phyloP scores from a whole-genome alignment of 2,329 filamentous ascomycete species.

The Exophiala bonariae region DNA sequence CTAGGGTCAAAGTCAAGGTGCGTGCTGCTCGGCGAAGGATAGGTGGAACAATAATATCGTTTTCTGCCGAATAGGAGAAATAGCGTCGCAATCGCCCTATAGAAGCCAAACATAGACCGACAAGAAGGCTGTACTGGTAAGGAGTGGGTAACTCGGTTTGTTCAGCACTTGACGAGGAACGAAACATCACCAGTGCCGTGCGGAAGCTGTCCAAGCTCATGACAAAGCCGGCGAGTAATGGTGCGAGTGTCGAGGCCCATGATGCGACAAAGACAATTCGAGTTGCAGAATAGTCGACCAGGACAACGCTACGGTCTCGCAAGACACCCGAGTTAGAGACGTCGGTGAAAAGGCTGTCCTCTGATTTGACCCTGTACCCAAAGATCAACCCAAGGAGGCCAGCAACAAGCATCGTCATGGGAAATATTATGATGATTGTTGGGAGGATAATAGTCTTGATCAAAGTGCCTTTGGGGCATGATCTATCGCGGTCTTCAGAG shows the following conservation, averaged over 20 bases:
- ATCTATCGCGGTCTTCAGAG: slow-evolving; percentile 4
- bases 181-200: slow-evolving; percentile 15
- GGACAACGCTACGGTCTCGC: slow-evolving; percentile 17
- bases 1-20: slow-evolving; percentile 13
- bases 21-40: slow-evolving; percentile 20
- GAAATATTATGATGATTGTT: slow-evolving; percentile 19
- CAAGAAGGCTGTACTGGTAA: slow-evolving; percentile 26
- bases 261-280: slow-evolving; percentile 26
- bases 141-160: slow-evolving; percentile 24
- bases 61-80: slow-evolving; percentile 19
- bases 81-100: slow-evolving; percentile 22
- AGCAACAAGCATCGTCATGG: slow-evolving; percentile 23
- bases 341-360: slow-evolving; percentile 13
- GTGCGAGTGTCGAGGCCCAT: slow-evolving; percentile 26
- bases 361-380: slow-evolving; percentile 21
- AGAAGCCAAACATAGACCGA: slow-evolving; percentile 25
- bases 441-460: slow-evolving; percentile 22
- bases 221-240: slow-evolving; percentile 24
- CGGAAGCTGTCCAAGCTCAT: slow-evolving; percentile 22
- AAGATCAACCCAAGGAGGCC: slow-evolving; percentile 24
- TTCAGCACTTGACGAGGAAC: slow-evolving; percentile 9
- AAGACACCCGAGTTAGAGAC: slow-evolving; percentile 15
- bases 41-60: slow-evolving; percentile 16
- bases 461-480: slow-evolving; percentile 12
- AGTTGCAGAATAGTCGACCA: slow-evolving; percentile 27